Percentiles rank a stretch among this genome's conserved stretches.
Conservation (phyloP, 805 yeast genomes). For the Ogataea methylovora region DNA sequence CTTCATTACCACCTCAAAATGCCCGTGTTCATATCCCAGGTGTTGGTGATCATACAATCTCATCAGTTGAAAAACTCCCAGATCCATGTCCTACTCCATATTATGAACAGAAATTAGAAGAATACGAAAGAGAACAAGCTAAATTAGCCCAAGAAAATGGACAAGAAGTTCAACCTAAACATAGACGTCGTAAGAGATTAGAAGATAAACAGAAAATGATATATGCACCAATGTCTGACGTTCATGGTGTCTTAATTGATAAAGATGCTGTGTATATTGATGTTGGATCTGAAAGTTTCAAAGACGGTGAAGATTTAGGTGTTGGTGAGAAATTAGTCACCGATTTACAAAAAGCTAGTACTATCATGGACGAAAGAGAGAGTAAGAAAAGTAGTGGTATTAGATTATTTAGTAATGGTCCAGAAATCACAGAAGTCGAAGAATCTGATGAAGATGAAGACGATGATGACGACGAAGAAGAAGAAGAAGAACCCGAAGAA, state of each 20-base stretch:
- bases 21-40: conserved; percentile 93
- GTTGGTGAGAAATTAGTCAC: conserved; percentile 85
- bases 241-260: conserved; percentile 96
- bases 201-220: conserved; percentile 92
- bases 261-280: conserved; percentile 96
- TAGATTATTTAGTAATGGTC: conserved; percentile 59
- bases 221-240: conserved; percentile 99
- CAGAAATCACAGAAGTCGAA: conserved; percentile 28
- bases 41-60: conserved; percentile 78
- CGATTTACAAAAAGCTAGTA: conserved; percentile 63
- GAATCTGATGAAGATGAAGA: conserved; percentile 31
- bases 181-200: conserved; percentile 74
- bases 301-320: conserved; percentile 40
- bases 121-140: conserved; percentile 64
- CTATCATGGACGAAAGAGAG: conserved; percentile 35
- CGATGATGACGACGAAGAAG: conserved; percentile 28
- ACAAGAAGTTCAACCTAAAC: conserved; percentile 38
- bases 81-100: conserved; percentile 99
- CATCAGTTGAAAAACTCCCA: conserved; percentile 79
- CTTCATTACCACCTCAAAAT: conserved; percentile 61
- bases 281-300: conserved; percentile 37
- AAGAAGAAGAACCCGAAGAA: conserved; percentile 24
- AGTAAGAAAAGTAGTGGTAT: conserved; percentile 54
- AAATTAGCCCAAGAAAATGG: conserved; percentile 60
- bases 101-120: conserved; percentile 79